Evolutionary conservation across 768 basidiomycete genomes (phyloP), one percentile per base, ranked within the genome.

Genomic region (Kwoniella heveanensis): DNA sequence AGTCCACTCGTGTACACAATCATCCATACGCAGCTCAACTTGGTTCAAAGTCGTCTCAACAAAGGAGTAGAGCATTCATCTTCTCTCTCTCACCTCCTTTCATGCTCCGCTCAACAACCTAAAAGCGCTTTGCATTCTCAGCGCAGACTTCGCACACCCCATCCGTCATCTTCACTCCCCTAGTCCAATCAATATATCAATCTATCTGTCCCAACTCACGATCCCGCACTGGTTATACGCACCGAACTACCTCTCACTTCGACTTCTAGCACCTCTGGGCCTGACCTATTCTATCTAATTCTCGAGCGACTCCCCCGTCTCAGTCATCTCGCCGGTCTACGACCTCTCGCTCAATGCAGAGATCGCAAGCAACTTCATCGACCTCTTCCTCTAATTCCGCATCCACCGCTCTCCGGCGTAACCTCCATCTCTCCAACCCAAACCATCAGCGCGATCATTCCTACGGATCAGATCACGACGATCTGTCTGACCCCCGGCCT

Each of bases 401-500:
- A 49, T 66, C 65, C 19, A 61, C 65, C 24, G 54, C 65, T 37
- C 48, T 66, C 21, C 65, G 65, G 50, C 52, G 65, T 25, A 54
- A 55, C 27, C 60, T 66, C 13, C 65, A 61, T 37, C 36, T 27
- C 47, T 50, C 50, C 5, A 44, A n/a, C 17, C 48, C 48, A 24
- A 5, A 19, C 10, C 22, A 26, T 49, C 6, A 36, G 37, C 47
- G 39, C 39, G 27, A 24, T 44, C 27, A 50, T n/a, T n/a, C 24
- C 12, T n/a, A 37, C 49, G 50, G 50, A 39, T 22, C 21, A 29
- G 68, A 72, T 44, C 39, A 44, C 39, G 39, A 44, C 39, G 39
- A 44, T 26, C 29, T 73, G 8, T 57, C 69, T 21, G 72, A 76
- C 57, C 74, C 74, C 6, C 55, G 70, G 57, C 74, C 74, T 52